Evolutionary conservation across 78 protist genomes (phyloP).

Genomic region (Dictyostelium firmibasis): DNA sequence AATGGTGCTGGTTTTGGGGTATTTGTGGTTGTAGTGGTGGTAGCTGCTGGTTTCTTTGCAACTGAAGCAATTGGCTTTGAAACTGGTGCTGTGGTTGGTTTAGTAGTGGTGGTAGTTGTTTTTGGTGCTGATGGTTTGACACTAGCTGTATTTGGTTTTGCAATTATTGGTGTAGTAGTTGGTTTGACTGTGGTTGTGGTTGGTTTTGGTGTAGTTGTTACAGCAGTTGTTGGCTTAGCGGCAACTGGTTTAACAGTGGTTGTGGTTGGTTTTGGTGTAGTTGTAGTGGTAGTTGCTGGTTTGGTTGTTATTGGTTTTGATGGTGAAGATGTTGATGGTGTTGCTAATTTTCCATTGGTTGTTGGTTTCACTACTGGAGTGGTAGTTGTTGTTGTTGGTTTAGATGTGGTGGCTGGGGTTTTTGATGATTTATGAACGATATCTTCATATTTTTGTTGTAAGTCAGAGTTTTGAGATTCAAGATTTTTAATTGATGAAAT

Average conservation of each 20-base stretch:
- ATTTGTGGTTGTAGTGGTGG: background rate
- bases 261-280: background rate
- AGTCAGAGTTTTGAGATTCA: background rate
- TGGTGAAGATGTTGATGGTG: background rate
- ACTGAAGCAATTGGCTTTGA: background rate
- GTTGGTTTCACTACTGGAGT: background rate
- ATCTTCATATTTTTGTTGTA: constrained; percentile 16
- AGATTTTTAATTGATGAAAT: background rate
- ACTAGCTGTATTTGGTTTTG: background rate
- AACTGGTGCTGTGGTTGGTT: background rate
- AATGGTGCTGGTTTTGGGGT: background rate
- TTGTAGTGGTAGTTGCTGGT: background rate
- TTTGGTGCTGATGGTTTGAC: background rate
- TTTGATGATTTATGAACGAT: background rate
- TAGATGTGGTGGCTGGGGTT: background rate
- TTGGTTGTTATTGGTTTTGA: background rate
- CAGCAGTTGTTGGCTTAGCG: background rate
- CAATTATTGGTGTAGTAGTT: background rate
- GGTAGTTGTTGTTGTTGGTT: background rate
- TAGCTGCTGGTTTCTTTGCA: background rate
- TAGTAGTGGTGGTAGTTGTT: background rate
- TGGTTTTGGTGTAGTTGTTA: background rate
- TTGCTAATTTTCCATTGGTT: background rate
- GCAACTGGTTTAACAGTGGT: background rate
- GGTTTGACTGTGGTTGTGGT: background rate